Conservation (phyloP, 495 filamentous ascomycete species). For the Aspergillus ellipticus region DNA sequence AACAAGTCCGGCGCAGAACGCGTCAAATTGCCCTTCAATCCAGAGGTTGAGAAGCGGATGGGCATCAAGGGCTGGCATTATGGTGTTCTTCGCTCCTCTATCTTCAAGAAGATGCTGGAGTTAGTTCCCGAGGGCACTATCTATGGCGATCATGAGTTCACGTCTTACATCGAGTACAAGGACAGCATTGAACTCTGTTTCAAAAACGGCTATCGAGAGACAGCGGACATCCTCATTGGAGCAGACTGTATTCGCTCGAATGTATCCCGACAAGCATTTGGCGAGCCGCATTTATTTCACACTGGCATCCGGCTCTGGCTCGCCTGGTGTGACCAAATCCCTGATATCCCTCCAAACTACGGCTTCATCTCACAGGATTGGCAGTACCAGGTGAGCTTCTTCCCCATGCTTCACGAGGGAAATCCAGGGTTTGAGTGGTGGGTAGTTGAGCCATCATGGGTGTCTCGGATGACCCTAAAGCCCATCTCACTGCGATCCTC, state of each 20-base stretch:
- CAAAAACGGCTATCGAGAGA: conserved; percentile 9
- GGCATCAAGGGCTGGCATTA: conserved; percentile 24
- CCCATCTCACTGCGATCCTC: conserved; percentile 11
- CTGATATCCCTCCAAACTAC: conserved; percentile 8
- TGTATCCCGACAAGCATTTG: conserved; percentile 18
- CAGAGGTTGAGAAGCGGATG: conserved; percentile 14
- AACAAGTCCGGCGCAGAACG: conserved; percentile 1
- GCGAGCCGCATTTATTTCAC: conserved; percentile 15
- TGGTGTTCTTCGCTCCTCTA: conserved; percentile 16
- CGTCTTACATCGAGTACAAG: conserved; percentile 5
- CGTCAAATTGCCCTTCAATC: conserved; percentile 18
- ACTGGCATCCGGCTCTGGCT: conserved; percentile 18
- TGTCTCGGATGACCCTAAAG: conserved; percentile 14
- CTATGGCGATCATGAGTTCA: conserved; percentile 11
- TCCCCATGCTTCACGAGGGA: conserved; percentile 19
- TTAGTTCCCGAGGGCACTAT: conserved; percentile 13
- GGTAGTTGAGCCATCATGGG: conserved; percentile 20
- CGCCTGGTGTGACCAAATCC: conserved; percentile 20
- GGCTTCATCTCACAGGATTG: conserved; percentile 15
- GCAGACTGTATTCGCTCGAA: conserved; percentile 18
- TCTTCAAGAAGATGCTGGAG: conserved; percentile 18
- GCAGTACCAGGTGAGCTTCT: conserved; percentile 19
- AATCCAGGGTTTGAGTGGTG: conserved; percentile 23
- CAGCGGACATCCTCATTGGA: conserved; percentile 17
- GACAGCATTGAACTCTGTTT: conserved; percentile 11